phyloP scores from a whole-genome alignment of 2,329 filamentous ascomycete genomes.

The Colletotrichum agaves region DNA sequence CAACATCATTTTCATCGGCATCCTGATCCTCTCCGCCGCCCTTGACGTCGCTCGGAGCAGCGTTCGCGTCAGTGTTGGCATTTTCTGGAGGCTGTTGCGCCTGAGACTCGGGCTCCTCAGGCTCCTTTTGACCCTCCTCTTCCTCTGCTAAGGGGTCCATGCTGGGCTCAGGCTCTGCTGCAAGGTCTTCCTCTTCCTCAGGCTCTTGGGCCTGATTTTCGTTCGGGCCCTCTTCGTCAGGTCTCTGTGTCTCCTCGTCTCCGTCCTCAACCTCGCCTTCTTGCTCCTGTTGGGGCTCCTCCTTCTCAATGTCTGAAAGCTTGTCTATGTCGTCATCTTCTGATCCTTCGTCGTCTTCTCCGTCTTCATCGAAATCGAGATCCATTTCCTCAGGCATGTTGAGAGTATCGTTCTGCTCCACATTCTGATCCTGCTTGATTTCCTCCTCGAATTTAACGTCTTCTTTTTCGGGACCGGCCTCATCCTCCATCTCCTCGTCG shows the following conservation, averaged over 20 bases:
- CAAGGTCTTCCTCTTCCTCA: slow-evolving; percentile 48
- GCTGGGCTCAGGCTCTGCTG: slow-evolving; percentile 47
- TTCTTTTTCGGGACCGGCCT: slow-evolving; percentile 68
- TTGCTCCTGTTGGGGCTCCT: slow-evolving; percentile 52
- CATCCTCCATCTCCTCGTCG: slow-evolving; percentile 63
- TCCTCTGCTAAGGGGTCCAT: slow-evolving; percentile 65
- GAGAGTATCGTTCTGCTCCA: slow-evolving; percentile 83
- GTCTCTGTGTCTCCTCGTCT: slow-evolving; percentile 44
- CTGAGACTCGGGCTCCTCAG: slow-evolving; percentile 42
- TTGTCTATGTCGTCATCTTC: slow-evolving; percentile 69
- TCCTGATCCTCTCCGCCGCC: slow-evolving; percentile 74
- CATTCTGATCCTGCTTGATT: slow-evolving; percentile 76
- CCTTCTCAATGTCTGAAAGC: slow-evolving; percentile 61
- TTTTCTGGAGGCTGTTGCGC: slow-evolving; percentile 56
- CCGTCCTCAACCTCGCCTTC: slow-evolving; percentile 49
- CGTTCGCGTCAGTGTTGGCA: slow-evolving; percentile 64
- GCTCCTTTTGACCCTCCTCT: slow-evolving; percentile 59
- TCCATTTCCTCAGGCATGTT: slow-evolving; percentile 91
- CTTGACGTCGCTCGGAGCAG: slow-evolving; percentile 71
- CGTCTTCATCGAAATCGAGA: slow-evolving; percentile 80
- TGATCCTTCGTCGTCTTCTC: slow-evolving; percentile 62
- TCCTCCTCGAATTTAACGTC: slow-evolving; percentile 66
- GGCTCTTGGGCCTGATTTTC: slow-evolving; percentile 42
- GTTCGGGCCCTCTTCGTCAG: slow-evolving; percentile 43
- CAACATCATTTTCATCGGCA: slow-evolving; percentile 69